Base-by-base conservation (phyloP, 1,139 yeast genomes). In the Kodamaea sp. region DNA sequence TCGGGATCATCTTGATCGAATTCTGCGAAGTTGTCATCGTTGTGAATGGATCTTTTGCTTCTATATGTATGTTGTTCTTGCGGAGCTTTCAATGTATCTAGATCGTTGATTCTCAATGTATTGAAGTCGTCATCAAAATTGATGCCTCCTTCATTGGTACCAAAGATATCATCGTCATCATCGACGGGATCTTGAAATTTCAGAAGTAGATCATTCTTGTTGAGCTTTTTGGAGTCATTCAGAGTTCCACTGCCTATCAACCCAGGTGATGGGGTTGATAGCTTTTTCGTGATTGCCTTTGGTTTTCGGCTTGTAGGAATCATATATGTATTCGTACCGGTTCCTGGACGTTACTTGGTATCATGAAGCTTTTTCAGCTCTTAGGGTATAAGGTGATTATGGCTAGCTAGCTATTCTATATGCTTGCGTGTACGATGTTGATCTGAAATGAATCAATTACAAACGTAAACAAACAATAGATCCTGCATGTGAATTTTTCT, bases 141-240 rank as follows among this genome's bases (percentile, higher is more conserved):
- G 48, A 38, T 55, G 7, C 47, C 50, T n/a, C 39, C 42, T 29
- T 47, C 51, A 12, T 37, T 38, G 14, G 44, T 55, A 2, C 67
- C 68, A 48, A 63, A 62, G 19, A 63, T 55, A 29, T 63, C 65
- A 34, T 61, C 62, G 15, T 43, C 45, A 24, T 53, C 57, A 26
- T 50, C 50, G 30, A 47, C 46, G 12, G 55, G 35, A 20, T 46
- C 51, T 24, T 41, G 48, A 22, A 34, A 47, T 28, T 38, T 41
- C 36, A 26, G 39, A 10, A 47, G 40, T 9, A 46, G 30, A 21
- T 46, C 50, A 11, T 27, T 34, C 30, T 47, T 47, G 24, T 26
- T 28, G 19, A 34, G 19, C 19, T 26, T 29, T 13, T 24, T 14
- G 4, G 22, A 31, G 15, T 37, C 36, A 19, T 29, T 26, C 23